Base-by-base conservation (phyloP, 208 protist genomes). In the Wallacemonas sp. region DNA sequence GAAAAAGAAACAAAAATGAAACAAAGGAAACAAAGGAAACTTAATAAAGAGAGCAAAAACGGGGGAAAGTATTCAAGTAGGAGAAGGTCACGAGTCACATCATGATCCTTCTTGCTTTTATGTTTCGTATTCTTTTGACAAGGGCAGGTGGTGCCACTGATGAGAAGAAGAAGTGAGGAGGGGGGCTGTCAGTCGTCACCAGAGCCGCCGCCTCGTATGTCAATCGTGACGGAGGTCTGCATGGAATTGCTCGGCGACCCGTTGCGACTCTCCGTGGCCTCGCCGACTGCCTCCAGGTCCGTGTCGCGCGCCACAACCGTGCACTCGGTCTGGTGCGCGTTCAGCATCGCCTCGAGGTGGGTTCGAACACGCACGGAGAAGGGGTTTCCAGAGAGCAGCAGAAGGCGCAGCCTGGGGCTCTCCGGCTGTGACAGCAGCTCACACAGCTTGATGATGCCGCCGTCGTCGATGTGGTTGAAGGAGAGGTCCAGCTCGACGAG, bases 401-500 rank as follows among this genome's bases (percentile, higher is more conserved):
- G 61, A 12, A 72, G 61, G 2, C 68, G 44, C 49, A 93, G 68
- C 36, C 48, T 66, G 14, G 81, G 69, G 44, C 70, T 75, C 17
- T 60, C 76, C 0, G 72, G 58, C 2, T 52, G 57, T 27, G 72
- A 74, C 12, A 78, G 58, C n/a, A 68, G 69, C n/a, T 34, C 49
- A 60, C 65, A 83, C 56, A 87, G 70, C 8, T 85, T 61, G 16
- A 69, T 52, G 27, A 87, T 65, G 58, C 84, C 85, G 6, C 49
- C 74, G 67, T 92, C 80, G 29, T 68, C 71, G 63, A 93, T 76
- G 49, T 41, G 73, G 69, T 93, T 93, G 44, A 80, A 69, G 14
- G 87, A 83, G 19, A 93, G 46, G 63, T 89, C 80, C 1, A 93
- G 66, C 48, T 84, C 77, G 34, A 65, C 68, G 19, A 93, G n/a